These are phyloP conservation scores for Penicillium bovifimosum DNA, from an alignment of 495 filamentous ascomycete genomes.

Conservation along the genomic window DNA sequence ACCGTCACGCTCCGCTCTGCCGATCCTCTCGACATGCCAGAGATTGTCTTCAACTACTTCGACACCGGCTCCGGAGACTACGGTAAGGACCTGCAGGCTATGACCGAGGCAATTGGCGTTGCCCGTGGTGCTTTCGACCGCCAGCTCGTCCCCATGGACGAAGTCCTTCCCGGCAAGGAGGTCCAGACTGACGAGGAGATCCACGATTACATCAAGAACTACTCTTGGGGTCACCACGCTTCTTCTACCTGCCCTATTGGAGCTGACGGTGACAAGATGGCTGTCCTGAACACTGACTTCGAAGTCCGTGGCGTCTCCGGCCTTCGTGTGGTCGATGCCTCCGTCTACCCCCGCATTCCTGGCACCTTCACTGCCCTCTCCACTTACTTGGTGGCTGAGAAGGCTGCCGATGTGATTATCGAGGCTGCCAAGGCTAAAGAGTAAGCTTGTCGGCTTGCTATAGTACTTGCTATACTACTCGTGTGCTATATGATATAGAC, in stretches of 20 bases:
- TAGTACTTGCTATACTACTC: no score
- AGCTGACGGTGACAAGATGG: constrained; percentile 49
- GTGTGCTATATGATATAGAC: background rate
- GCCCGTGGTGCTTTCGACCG: constrained; percentile 36
- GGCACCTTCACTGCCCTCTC: constrained; percentile 54
- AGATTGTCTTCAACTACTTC: constrained; percentile 55
- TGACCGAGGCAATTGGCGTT: constrained; percentile 44
- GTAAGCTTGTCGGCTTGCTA: background rate
- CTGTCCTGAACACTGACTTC: constrained; percentile 54
- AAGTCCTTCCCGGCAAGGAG: constrained; percentile 43
- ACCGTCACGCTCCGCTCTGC: constrained; percentile 44
- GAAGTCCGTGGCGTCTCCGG: constrained; percentile 48
- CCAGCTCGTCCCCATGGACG: constrained; percentile 25
- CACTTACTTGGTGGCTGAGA: constrained; percentile 58
- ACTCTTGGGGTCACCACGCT: constrained; percentile 56
- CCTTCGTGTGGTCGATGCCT: constrained; percentile 58
- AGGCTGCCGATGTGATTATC: constrained; percentile 47
- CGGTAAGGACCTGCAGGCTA: constrained; percentile 39
- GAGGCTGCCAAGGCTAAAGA: background rate
- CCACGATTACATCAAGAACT: constrained; percentile 45
- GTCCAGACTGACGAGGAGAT: constrained; percentile 37
- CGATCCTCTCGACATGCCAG: constrained; percentile 49
- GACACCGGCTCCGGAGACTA: constrained; percentile 33
- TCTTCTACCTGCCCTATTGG: constrained; percentile 57
- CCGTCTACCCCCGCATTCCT: constrained; percentile 52